Conservation (phyloP, 805 yeast genomes). For the Metschnikowia dekortorum region DNA sequence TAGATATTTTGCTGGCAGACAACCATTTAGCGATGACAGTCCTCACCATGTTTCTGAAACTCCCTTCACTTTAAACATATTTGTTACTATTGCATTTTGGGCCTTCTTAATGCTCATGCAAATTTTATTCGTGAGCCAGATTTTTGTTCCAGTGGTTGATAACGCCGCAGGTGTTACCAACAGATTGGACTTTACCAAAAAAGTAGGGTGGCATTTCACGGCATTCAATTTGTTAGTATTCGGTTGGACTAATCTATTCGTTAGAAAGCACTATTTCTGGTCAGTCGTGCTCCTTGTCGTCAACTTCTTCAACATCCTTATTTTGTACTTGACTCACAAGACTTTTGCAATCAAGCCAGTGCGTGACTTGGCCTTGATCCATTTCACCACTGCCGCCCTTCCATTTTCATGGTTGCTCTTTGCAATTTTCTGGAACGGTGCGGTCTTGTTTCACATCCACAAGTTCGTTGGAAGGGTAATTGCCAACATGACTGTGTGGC, state of each 20-base stretch:
- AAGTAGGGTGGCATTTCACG: constrained; percentile 60
- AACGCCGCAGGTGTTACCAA: constrained; percentile 10
- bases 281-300: constrained; percentile 54
- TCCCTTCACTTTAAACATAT: constrained; percentile 61
- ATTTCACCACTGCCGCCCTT: constrained; percentile 61
- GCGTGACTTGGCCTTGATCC: constrained; percentile 52
- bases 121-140: constrained; percentile 44
- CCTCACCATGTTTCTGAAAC: constrained; percentile 55
- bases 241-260: constrained; percentile 62
- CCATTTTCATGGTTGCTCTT: constrained; percentile 75
- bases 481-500: constrained; percentile 77
- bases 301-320: constrained; percentile 57
- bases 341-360: constrained; percentile 54
- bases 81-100: constrained; percentile 57
- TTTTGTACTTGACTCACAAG: constrained; percentile 54
- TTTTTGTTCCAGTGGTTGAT: constrained; percentile 32
- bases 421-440: constrained; percentile 82
- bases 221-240: constrained; percentile 57
- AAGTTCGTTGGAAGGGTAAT: constrained; percentile 57
- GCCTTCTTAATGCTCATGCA: constrained; percentile 49
- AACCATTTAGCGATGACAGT: constrained; percentile 41
- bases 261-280: constrained; percentile 52
- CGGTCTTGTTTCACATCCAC: constrained; percentile 63
- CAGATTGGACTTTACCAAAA: constrained; percentile 25
- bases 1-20: constrained; percentile 54